phyloP scores from a whole-genome alignment of 2,329 filamentous ascomycete genomes.

The Fusarium sp. region DNA sequence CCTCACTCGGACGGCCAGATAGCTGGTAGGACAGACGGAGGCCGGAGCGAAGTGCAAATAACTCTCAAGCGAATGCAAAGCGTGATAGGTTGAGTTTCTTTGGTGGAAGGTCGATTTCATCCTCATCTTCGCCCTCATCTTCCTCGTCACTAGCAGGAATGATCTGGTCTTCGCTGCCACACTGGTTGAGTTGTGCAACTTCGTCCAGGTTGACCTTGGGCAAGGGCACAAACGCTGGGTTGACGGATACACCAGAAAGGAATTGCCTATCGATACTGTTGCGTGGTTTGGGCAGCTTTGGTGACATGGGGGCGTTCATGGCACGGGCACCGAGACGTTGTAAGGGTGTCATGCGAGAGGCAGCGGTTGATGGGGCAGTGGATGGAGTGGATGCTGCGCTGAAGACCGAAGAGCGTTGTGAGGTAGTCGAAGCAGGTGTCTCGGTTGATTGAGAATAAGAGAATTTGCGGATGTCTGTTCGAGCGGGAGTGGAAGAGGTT shows the following conservation, averaged over 20 bases:
- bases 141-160: conserved; percentile 66
- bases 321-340: conserved; percentile 67
- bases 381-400: conserved; percentile 56
- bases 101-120: conserved; percentile 51
- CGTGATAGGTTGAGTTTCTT: conserved; percentile 62
- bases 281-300: conserved; percentile 50
- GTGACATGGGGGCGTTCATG: conserved; percentile 46
- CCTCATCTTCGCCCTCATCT: conserved; percentile 50
- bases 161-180: conserved; percentile 70
- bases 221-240: conserved; percentile 68
- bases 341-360: conserved; percentile 64
- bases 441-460: conserved; percentile 48
- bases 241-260: conserved; percentile 58
- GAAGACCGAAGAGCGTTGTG: conserved; percentile 55
- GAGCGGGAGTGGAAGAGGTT: conserved; percentile 50
- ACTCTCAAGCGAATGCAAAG: conserved; percentile 58
- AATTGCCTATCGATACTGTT: conserved; percentile 45
- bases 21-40: neutral
- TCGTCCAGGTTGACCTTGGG: conserved; percentile 67
- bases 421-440: conserved; percentile 55
- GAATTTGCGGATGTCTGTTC: conserved; percentile 53
- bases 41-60: conserved; percentile 3
- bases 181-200: conserved; percentile 64
- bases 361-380: conserved; percentile 59
- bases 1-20: conserved; percentile 1